These are phyloP conservation scores for Sisymbrium irio DNA, from an alignment of 345 rosid species.

Conservation along the genomic window DNA sequence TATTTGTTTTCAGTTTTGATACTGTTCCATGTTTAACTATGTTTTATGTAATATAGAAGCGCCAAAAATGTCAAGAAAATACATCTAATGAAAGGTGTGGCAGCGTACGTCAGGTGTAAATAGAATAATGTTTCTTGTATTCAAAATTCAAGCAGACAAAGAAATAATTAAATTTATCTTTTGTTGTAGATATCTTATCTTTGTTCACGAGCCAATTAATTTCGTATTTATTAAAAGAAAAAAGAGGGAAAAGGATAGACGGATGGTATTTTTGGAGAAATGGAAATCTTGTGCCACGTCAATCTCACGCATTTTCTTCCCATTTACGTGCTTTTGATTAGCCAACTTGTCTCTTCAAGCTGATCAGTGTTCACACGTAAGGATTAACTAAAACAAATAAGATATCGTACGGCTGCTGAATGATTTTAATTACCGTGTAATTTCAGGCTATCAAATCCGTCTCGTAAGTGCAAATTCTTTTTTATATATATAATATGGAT, in stretches of 20 bases:
- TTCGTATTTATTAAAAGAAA: background rate
- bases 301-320: constrained; percentile 6
- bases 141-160: background rate
- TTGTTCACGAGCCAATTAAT: constrained; percentile 10
- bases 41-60: background rate
- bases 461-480: background rate
- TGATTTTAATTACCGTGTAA: background rate
- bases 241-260: background rate
- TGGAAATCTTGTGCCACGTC: constrained; percentile 16
- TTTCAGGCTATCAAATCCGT: background rate
- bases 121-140: constrained; percentile 4
- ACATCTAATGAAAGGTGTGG: constrained; percentile 1
- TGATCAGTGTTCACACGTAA: constrained; percentile 13
- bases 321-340: constrained; percentile 13
- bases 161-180: background rate
- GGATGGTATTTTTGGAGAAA: background rate
- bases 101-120: background rate
- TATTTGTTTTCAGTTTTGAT: too few species aligned
- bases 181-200: constrained; percentile 7
- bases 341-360: constrained; percentile 23
- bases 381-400: background rate
- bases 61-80: background rate
- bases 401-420: background rate
- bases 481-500: too few species aligned
- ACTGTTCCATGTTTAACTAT: background rate